These are phyloP conservation scores for Pseudocercospora crystallina DNA, from an alignment of 2,329 filamentous ascomycete genomes.

Conservation along the genomic window DNA sequence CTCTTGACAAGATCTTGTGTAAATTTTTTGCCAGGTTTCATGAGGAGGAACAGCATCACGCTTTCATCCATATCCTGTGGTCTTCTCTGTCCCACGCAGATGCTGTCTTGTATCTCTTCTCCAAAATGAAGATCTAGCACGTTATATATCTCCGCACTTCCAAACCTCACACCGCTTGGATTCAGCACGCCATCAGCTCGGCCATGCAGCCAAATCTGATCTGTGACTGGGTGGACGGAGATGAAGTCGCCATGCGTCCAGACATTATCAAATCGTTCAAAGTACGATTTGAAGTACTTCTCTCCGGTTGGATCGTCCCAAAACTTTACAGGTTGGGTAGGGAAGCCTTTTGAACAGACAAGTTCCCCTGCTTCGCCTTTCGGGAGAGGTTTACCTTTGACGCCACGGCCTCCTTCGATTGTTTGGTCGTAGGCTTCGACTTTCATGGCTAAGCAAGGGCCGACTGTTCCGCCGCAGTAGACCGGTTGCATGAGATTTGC, in stretches of 20 bases:
- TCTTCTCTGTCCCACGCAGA: constrained; percentile 76
- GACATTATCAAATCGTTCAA: constrained; percentile 54
- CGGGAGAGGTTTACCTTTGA: constrained; percentile 53
- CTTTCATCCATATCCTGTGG: constrained; percentile 58
- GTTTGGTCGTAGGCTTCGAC: constrained; percentile 61
- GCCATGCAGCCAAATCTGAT: constrained; percentile 65
- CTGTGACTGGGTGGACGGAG: constrained; percentile 65
- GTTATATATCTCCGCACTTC: constrained; percentile 75
- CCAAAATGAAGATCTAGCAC: constrained; percentile 68
- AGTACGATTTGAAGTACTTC: constrained; percentile 49
- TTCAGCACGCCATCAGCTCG: constrained; percentile 78
- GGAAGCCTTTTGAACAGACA: constrained; percentile 67
- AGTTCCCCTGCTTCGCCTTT: constrained; percentile 72
- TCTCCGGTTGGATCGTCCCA: constrained; percentile 45
- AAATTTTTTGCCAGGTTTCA: constrained; percentile 60
- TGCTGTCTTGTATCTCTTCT: constrained; percentile 64
- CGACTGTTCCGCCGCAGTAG: constrained; percentile 58
- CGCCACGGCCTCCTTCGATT: constrained; percentile 43
- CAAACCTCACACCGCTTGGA: constrained; percentile 75
- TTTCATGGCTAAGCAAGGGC: constrained; percentile 53
- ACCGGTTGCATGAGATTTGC: constrained; percentile 71
- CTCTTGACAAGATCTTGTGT: constrained; percentile 55
- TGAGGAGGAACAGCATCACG: constrained; percentile 60
- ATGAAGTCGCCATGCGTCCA: constrained; percentile 87
- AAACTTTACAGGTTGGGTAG: constrained; percentile 65